These are phyloP conservation scores for Herpetomonas tarakana DNA, from an alignment of 208 protist species.

Conservation along the genomic window DNA sequence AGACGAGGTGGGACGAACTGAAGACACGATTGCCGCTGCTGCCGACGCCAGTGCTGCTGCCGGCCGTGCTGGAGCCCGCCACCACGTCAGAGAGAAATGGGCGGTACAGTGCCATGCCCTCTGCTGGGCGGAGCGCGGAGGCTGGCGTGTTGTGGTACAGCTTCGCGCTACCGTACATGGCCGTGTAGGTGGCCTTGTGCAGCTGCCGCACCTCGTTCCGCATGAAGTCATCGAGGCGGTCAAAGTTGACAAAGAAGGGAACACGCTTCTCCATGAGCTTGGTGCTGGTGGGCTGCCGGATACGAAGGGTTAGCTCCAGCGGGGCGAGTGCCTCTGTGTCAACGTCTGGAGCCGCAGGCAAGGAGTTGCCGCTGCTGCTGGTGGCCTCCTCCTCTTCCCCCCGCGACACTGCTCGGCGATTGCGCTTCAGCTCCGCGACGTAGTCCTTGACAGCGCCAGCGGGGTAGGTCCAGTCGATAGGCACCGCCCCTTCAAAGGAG, in stretches of 20 bases:
- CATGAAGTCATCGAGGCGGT: constrained; percentile 36
- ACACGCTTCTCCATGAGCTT: constrained; percentile 24
- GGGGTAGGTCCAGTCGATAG: constrained; percentile 65
- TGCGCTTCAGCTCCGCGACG: constrained; percentile 26
- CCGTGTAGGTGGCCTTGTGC: constrained; percentile 52
- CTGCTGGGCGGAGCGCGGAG: constrained; percentile 21
- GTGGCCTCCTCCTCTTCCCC: too few species aligned
- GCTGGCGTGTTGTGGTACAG: constrained; percentile 31
- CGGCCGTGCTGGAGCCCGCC: too few species aligned
- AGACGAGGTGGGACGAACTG: constrained; percentile 26
- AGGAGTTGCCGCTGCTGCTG: neutral
- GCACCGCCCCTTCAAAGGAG: constrained; percentile 23
- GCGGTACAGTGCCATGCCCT: constrained; percentile 37
- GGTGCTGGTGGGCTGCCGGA: constrained; percentile 30
- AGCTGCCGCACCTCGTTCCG: constrained; percentile 36
- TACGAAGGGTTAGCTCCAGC: constrained; percentile 38
- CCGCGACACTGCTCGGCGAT: too few species aligned
- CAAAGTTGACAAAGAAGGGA: constrained; percentile 34
- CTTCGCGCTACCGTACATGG: constrained; percentile 39
- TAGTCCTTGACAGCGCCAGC: constrained; percentile 68
- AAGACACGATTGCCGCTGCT: neutral
- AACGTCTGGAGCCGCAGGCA: neutral
- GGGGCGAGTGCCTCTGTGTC: constrained; percentile 12
- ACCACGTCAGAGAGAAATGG: constrained; percentile 22
- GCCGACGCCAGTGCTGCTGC: neutral